A percentile compares a stretch with the other conserved stretches of the same genome.
Evolutionary conservation across 2,329 filamentous ascomycete species (phyloP).

Genomic region (Colletotrichum kahawae): DNA sequence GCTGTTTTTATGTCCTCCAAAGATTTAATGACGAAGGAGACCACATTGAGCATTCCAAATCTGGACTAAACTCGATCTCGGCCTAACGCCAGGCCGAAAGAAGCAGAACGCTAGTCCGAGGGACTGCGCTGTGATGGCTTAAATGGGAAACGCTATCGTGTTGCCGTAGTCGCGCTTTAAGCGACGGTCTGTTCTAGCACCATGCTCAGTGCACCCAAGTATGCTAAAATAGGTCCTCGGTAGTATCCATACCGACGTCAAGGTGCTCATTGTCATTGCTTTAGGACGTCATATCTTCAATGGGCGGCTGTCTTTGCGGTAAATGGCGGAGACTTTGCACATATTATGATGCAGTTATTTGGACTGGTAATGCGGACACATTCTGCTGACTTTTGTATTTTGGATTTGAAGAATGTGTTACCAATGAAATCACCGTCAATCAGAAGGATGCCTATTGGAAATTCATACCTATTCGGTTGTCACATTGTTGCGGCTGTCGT

Average conservation of each 20-base stretch:
- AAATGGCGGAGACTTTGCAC: background rate
- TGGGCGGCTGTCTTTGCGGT: background rate
- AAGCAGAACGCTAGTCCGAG: background rate
- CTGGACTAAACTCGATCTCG: background rate
- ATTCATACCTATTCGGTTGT: background rate
- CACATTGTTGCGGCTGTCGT: background rate
- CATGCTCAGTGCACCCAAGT: background rate
- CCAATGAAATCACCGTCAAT: accelerated
- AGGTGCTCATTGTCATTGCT: background rate
- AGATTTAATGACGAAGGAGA: background rate
- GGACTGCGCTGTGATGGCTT: background rate
- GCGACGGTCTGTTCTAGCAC: background rate
- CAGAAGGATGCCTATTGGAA: background rate
- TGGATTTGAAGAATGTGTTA: background rate
- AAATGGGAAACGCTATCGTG: background rate
- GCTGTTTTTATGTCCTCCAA: background rate
- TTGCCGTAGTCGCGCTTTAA: background rate
- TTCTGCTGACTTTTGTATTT: background rate
- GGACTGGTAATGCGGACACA: background rate
- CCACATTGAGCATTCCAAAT: background rate
- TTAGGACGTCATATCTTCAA: background rate
- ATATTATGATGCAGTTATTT: background rate
- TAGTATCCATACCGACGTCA: background rate
- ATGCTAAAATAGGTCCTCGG: background rate
- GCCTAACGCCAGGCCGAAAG: background rate